These are phyloP conservation scores for Globisporangium nodosum DNA, from an alignment of 352 stramenopile genomes.

Conservation along the genomic window DNA sequence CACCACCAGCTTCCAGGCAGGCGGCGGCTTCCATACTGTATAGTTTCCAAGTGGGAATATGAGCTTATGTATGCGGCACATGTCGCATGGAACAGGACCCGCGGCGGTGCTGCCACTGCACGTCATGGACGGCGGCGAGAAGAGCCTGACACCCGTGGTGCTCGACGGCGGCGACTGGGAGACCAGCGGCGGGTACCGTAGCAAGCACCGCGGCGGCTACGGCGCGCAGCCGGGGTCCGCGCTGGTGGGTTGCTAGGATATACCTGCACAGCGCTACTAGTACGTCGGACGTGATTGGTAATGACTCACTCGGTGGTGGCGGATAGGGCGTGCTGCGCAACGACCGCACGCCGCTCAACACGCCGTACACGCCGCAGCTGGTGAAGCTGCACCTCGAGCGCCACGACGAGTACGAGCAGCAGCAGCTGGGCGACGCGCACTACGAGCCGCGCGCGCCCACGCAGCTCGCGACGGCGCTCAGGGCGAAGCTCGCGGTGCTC, in stretches of 20 bases:
- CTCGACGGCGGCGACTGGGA: conserved; percentile 45
- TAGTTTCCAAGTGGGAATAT: too few species aligned
- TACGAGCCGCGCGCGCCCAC: conserved; percentile 19
- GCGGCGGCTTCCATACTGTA: too few species aligned
- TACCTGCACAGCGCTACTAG: too few species aligned
- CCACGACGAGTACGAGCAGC: conserved; percentile 51
- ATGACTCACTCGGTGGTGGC: not conserved
- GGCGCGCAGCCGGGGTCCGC: conserved; percentile 27
- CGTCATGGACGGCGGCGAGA: conserved; percentile 15
- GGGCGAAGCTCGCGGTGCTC: conserved; percentile 32
- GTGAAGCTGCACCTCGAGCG: conserved; percentile 71
- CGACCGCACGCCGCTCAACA: conserved; percentile 75
- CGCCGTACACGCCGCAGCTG: conserved; percentile 79
- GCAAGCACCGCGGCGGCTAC: conserved; percentile 34
- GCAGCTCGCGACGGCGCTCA: conserved; percentile 29
- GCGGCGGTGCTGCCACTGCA: not conserved
- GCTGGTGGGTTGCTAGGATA: conserved; percentile 19
- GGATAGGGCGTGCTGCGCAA: conserved; percentile 54
- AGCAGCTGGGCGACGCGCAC: conserved; percentile 20
- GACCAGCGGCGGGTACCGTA: conserved; percentile 18
- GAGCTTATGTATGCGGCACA: not conserved
- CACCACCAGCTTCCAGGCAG: not conserved
- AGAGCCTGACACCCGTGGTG: conserved; percentile 14
- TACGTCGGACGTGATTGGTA: not conserved
- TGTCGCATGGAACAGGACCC: not conserved